Base-by-base conservation (phyloP, 805 yeast genomes). In the Candida nemodendra region DNA sequence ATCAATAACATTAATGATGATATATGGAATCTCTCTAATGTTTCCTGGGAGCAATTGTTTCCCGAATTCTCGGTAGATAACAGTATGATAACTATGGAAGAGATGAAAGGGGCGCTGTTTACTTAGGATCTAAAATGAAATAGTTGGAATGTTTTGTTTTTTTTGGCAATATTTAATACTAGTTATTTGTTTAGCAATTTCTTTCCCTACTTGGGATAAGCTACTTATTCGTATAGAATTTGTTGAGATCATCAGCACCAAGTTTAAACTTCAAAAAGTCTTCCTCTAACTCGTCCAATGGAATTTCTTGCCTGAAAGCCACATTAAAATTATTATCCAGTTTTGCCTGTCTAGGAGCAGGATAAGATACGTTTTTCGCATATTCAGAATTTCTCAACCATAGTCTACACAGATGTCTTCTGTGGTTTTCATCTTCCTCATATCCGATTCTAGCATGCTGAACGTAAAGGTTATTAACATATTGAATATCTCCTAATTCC, bases 391-490 rank as follows among this genome's bases (percentile, higher is more conserved):
- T 29, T 29, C 32, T 29, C 32, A 29, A 17, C 32, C 32, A 29
- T 17, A 29, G 16, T 29, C 32, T 29, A 17, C 32, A 29, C 32
- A 29, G 32, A 29, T 29, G 32, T 29, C 32, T 29, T 29, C 32
- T 29, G 32, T 29, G 32, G 12, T 29, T 12, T 6, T 29, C 32
- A 16, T 29, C 32, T n/a, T 29, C 32, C 32, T 29, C 32, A 29
- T 29, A 29, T 17, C 32, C 32, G 15, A 14, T 29, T 29, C 32
- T 29, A 15, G 32, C 32, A 29, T 29, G 32, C 18, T 29, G 32
- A 15, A 29, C 19, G n/a, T 29, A 29, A 16, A 29, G 32, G 32
- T 29, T 29, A 15, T 29, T 29, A 11, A 29, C 32, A 16, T 29
- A 29, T 16, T 29, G 32, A 29, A 29, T 29, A 29, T 29, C 32